phyloP scores from a whole-genome alignment of 1,284 basidiomycete species.

The Pseudozyma hubeiensis region DNA sequence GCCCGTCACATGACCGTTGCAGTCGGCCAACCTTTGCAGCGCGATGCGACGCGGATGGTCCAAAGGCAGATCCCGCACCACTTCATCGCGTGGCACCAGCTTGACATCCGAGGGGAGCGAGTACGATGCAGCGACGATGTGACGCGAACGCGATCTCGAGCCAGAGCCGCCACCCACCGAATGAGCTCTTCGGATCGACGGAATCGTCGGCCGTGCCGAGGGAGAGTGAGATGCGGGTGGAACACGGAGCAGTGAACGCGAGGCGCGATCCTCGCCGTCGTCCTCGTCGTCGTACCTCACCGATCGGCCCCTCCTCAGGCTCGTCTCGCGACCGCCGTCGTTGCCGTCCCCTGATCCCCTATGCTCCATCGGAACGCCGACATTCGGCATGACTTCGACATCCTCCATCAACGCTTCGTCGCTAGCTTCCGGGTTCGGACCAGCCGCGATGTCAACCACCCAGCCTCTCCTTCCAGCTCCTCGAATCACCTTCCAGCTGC shows the following conservation, averaged over 20 bases:
- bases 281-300: constrained; percentile 33
- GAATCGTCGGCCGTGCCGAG: constrained; percentile 21
- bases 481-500: constrained; percentile 85
- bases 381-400: background rate
- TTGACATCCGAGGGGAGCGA: constrained; percentile 26
- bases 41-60: constrained; percentile 78
- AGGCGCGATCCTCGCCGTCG: constrained; percentile 9
- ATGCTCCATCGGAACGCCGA: background rate
- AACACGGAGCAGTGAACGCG: constrained; percentile 26
- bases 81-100: constrained; percentile 47
- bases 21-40: constrained; percentile 79
- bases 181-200: constrained; percentile 40
- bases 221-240: constrained; percentile 13
- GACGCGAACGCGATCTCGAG: constrained; percentile 56
- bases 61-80: constrained; percentile 75
- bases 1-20: constrained; percentile 87
- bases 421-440: constrained; percentile 74
- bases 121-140: constrained; percentile 19
- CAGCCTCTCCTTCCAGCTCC: constrained; percentile 94
- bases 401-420: constrained; percentile 45
- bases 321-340: background rate
- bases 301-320: constrained; percentile 23
- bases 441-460: constrained; percentile 89
- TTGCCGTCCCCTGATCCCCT: constrained; percentile 8
- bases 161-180: constrained; percentile 41